Percentiles rank a stretch among this genome's conserved stretches.
These are phyloP conservation scores for Funneliformis mosseae DNA, from an alignment of 192 early-diverging fungal species.

Conservation along the genomic window DNA sequence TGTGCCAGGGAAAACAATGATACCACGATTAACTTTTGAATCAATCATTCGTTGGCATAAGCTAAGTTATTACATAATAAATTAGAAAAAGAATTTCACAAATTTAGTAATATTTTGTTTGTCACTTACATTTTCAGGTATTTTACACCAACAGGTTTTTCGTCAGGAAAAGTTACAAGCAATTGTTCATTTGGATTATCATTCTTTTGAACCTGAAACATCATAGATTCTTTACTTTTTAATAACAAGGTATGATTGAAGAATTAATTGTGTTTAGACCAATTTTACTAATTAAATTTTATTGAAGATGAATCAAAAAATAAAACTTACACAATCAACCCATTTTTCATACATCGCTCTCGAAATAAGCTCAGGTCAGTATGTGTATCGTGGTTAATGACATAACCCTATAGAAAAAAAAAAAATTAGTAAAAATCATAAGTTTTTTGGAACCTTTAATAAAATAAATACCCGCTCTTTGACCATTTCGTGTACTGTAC, in stretches of 20 bases:
- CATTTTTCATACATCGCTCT: conserved; percentile 63
- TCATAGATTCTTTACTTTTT: conserved; percentile 70
- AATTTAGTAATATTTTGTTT: neutral
- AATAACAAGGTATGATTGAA: neutral
- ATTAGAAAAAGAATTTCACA: neutral
- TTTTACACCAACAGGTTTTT: conserved; percentile 85
- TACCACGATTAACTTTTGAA: conserved; percentile 78
- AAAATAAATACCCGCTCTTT: conserved; percentile 65
- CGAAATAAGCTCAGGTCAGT: conserved; percentile 83
- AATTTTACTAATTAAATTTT: neutral
- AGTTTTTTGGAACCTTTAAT: neutral
- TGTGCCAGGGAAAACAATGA: conserved; percentile 84
- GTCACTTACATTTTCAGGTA: conserved; percentile 79
- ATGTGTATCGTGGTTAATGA: conserved; percentile 79
- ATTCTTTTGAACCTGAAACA: conserved; percentile 82
- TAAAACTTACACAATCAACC: conserved; percentile 73
- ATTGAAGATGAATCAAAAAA: neutral
- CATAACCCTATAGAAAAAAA: conserved; percentile 66
- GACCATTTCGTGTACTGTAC: conserved; percentile 90
- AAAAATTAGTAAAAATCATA: neutral
- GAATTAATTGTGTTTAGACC: neutral
- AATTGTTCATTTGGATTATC: conserved; percentile 81
- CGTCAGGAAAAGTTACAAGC: conserved; percentile 92
- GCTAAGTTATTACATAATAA: conserved; percentile 41
- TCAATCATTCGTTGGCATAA: conserved; percentile 80